Percentiles rank a stretch among this genome's conserved stretches.
These are phyloP conservation scores for Carex parvula DNA, from an alignment of 176 grass and related monocot species.

Conservation along the genomic window DNA sequence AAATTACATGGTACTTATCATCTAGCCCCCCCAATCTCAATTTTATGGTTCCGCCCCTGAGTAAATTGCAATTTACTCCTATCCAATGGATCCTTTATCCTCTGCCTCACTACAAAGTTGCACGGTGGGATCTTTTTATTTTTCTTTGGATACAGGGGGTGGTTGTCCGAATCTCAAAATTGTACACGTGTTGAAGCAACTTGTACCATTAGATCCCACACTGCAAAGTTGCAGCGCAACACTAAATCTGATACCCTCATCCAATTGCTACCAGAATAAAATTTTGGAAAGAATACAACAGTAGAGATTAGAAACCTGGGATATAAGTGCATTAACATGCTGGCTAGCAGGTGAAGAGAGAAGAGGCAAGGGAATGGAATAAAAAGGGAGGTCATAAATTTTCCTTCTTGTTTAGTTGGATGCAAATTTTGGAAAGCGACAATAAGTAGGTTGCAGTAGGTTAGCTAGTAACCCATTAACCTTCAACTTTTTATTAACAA, in stretches of 20 bases:
- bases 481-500: neutral
- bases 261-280: neutral
- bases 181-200: neutral
- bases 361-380: neutral
- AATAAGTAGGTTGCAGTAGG: neutral
- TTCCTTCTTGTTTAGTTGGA: neutral
- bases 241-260: neutral
- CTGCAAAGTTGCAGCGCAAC: neutral
- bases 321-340: neutral
- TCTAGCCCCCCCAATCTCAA: no score
- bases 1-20: no score
- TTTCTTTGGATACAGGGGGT: neutral
- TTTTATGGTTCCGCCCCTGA: neutral
- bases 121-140: neutral
- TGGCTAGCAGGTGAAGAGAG: neutral
- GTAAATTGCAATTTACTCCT: slow-evolving; percentile 2
- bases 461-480: neutral
- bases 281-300: neutral
- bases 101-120: neutral
- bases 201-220: neutral
- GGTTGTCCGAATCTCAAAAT: neutral
- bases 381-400: neutral
- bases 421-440: neutral
- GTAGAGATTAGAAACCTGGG: neutral
- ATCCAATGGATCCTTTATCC: neutral